A percentile compares a stretch with the other conserved stretches of the same genome.
Evolutionary conservation across 2,329 filamentous ascomycete genomes (phyloP).

Genomic region (Stagonosporopsis rhizophila): DNA sequence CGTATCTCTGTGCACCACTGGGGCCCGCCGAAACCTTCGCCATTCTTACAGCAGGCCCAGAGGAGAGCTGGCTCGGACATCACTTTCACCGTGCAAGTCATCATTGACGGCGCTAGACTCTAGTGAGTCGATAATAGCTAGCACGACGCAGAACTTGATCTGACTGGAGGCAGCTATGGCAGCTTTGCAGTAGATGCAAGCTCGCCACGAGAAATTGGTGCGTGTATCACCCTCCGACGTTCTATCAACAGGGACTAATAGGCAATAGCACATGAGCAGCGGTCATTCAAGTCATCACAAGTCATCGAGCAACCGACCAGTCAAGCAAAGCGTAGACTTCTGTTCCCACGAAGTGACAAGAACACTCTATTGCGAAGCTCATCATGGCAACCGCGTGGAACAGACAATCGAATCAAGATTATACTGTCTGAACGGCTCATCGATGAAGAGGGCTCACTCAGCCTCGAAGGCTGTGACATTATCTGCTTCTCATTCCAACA

Average conservation of each 20-base stretch:
- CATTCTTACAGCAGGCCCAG: constrained; percentile 34
- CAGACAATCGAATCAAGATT: constrained; percentile 77
- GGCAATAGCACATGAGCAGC: constrained; percentile 35
- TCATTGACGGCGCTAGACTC: constrained; percentile 38
- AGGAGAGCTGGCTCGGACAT: constrained; percentile 35
- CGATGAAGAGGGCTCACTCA: constrained; percentile 23
- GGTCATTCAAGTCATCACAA: constrained; percentile 33
- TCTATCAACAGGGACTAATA: neutral
- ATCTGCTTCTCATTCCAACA: constrained; percentile 86
- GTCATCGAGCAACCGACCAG: constrained; percentile 56
- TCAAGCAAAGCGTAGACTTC: constrained; percentile 61
- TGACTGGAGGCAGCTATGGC: constrained; percentile 37
- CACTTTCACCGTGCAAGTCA: constrained; percentile 38
- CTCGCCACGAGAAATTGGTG: constrained; percentile 46
- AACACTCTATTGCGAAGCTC: constrained; percentile 72
- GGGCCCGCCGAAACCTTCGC: constrained; percentile 34
- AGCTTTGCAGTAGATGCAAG: constrained; percentile 34
- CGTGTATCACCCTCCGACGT: neutral
- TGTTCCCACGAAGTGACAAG: constrained; percentile 75
- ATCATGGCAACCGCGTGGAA: constrained; percentile 72
- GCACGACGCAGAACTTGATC: constrained; percentile 25
- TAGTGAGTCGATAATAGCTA: constrained; percentile 31
- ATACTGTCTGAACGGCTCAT: constrained; percentile 75
- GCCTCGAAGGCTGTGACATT: constrained; percentile 73
- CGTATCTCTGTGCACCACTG: constrained; percentile 48